Conservation (phyloP, 257 asterid species). For the Forsythia suspensa region DNA sequence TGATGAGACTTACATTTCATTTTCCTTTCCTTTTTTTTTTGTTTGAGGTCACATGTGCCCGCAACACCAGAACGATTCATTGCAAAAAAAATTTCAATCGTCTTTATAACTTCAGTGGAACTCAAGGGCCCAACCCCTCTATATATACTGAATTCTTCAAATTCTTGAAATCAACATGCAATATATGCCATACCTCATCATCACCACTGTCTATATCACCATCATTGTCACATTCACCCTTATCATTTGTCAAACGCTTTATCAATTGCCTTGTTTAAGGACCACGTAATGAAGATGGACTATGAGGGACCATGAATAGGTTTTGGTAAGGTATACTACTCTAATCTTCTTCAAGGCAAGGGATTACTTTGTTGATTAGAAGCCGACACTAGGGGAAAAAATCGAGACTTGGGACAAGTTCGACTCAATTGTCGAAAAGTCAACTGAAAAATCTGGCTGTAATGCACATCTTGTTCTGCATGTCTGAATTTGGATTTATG, state of each 20-base stretch:
- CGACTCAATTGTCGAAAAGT: conserved; percentile 54
- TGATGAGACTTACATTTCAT: neutral
- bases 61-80: conserved; percentile 72
- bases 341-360: too few relatives aligned
- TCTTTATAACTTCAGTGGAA: conserved; percentile 48
- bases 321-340: too few relatives aligned
- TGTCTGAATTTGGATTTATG: too few relatives aligned
- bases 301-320: conserved; percentile 59
- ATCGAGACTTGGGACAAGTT: conserved; percentile 56
- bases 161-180: neutral
- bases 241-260: neutral
- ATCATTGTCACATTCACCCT: conserved; percentile 35
- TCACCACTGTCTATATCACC: conserved; percentile 27
- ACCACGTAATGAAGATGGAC: conserved; percentile 61
- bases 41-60: conserved; percentile 51
- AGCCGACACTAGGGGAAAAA: conserved; percentile 51
- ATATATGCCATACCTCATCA: conserved; percentile 19
- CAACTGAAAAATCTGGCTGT: neutral
- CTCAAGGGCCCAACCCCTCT: conserved; percentile 55
- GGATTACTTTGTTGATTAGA: conserved; percentile 55
- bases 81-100: conserved; percentile 55
- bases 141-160: conserved; percentile 52
- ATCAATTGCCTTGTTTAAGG: conserved; percentile 18
- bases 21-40: neutral
- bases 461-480: too few relatives aligned